Base-by-base conservation (phyloP, 2,329 filamentous ascomycete species). In the Mariannaea sp. region DNA sequence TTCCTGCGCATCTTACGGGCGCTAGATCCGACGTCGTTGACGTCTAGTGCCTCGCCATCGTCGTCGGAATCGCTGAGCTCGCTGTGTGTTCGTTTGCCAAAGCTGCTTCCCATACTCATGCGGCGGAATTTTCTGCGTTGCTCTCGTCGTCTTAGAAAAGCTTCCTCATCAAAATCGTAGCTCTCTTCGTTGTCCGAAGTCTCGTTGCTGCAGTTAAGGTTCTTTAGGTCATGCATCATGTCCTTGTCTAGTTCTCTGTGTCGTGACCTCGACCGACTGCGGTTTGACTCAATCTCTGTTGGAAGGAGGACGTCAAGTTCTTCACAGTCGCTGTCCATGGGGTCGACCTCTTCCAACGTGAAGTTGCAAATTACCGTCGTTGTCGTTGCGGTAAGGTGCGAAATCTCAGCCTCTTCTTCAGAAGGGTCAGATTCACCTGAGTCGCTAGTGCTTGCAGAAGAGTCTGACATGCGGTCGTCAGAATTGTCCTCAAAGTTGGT, bases 41-140 rank as follows among this genome's bases (percentile, higher is more conserved):
- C 71, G 30, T 79, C 76, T 32, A 72, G 68, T 14, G 70, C 70
- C 12, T 72, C 65, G 35, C 73, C 73, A 10, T 74, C 70, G 51
- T 73, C 69, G 55, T 80, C 79, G 7, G 77, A 77, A 56, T 80
- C 80, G 64, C 77, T 80, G 50, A 80, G 75, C 64, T 82, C 80
- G 62, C 75, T 80, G 58, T 81, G 76, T 20, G 78, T 81, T 30
- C 80, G 73, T 70, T 82, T 82, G 58, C 78, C 77, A 48, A 81
- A 77, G 66, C 78, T 81, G 59, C 79, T 81, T 40, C 79, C 79
- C 60, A 77, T 75, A 46, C 76, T 80, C 65, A 79, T 75, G 19
- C 80, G 72, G 33, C 74, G 74, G 26, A 70, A 71, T 45, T 78
- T 73, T 47, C 70, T 74, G 29, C 77, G 70, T 43, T 75, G 75